Evolutionary conservation across 768 basidiomycete species (phyloP).

Genomic region (Leccinum arenicola): DNA sequence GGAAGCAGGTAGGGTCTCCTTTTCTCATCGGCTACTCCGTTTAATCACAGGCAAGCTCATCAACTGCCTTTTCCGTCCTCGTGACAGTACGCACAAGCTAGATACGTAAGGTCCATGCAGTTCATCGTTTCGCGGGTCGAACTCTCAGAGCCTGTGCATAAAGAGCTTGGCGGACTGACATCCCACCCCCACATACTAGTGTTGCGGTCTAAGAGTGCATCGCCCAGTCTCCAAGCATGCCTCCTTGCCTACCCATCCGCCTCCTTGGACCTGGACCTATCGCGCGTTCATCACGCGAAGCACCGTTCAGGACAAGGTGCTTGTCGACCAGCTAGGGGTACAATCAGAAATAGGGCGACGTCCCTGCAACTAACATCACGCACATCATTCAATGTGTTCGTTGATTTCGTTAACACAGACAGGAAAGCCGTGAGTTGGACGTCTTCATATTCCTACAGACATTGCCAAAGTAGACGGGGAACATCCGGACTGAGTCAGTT

Average conservation of each 20-base stretch:
- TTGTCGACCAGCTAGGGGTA: conserved; percentile 69
- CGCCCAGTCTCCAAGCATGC: conserved; percentile 52
- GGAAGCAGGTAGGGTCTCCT: not conserved
- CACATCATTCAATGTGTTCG: conserved; percentile 87
- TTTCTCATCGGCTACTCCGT: conserved; percentile 1
- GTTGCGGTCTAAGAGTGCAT: conserved; percentile 38
- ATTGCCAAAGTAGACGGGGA: not conserved
- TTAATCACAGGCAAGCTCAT: not conserved
- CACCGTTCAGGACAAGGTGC: conserved; percentile 58
- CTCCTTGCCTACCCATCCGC: conserved; percentile 48
- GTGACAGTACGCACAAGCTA: not conserved
- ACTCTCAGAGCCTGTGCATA: not conserved
- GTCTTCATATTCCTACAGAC: conserved; percentile 85
- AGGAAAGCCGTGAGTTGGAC: conserved; percentile 91
- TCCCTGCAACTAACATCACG: conserved; percentile 27
- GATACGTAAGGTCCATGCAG: not conserved
- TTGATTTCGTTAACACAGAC: conserved; percentile 83
- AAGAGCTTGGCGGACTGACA: not conserved
- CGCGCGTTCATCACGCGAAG: conserved; percentile 49
- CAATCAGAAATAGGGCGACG: conserved; percentile 4
- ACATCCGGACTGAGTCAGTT: not conserved
- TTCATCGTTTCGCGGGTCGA: not conserved
- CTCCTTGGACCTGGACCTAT: conserved; percentile 47
- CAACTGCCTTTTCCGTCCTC: not conserved
- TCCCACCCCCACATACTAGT: not conserved